Percentiles rank a stretch among this genome's conserved stretches.
Evolutionary conservation across 1,284 basidiomycete genomes (phyloP).

Genomic region (Neonothopanus nambi): DNA sequence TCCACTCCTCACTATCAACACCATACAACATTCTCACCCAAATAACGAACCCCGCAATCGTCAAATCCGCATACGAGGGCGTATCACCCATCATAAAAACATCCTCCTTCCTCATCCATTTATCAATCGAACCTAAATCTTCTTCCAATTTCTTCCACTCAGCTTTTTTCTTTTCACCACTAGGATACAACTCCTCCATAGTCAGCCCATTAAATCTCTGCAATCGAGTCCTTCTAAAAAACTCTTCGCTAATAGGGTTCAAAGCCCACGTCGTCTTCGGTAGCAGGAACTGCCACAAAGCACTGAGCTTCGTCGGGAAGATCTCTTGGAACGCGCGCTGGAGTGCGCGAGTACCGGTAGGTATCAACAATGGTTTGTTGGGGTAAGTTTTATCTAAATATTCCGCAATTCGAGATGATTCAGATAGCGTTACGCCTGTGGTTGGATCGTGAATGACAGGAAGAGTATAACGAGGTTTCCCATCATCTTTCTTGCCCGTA

Average conservation of each 20-base stretch:
- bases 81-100: conserved; percentile 33
- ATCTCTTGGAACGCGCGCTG: conserved; percentile 27
- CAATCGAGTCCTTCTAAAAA: too few relatives aligned
- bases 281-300: too few relatives aligned
- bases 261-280: too few relatives aligned
- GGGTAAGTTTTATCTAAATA: conserved; percentile 40
- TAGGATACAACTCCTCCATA: too few relatives aligned
- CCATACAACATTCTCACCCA: conserved; percentile 26
- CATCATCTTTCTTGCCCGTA: conserved; percentile 18
- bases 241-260: too few relatives aligned
- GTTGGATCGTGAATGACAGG: conserved; percentile 37
- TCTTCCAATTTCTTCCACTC: conserved; percentile 27
- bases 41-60: conserved; percentile 28
- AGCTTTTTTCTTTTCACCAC: too few relatives aligned
- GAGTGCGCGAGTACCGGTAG: conserved; percentile 24
- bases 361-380: conserved; percentile 26
- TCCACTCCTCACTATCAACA: conserved; percentile 25
- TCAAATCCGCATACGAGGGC: conserved; percentile 32
- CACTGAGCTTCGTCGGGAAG: conserved; percentile 10
- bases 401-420: conserved; percentile 37
- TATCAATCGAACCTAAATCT: conserved; percentile 24
- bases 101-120: conserved; percentile 27
- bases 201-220: too few relatives aligned
- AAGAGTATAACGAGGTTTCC: conserved; percentile 35
- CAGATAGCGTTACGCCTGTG: conserved; percentile 28